Base-by-base conservation (phyloP, 164 flowering plant species). In the Tetracentron sinense region DNA sequence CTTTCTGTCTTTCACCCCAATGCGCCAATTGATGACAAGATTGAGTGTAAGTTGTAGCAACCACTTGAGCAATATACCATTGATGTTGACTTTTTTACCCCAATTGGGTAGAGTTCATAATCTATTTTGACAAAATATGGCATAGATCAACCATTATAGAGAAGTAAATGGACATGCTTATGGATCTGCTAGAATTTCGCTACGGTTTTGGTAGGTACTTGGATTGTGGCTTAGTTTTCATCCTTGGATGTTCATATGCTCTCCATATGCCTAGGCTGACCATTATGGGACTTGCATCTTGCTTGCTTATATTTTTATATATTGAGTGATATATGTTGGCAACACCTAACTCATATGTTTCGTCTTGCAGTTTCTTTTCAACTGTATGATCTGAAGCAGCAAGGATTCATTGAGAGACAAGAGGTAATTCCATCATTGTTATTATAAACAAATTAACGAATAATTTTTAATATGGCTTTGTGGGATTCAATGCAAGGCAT, bases 1-100 rank as follows among this genome's bases (percentile, higher is more conserved):
- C 82, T 85, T 6, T 82, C 87, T 23, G 87, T 85, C 31, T 85
- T 85, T 71, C 89, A 85, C 65, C 89, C 87, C 29, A 81, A 78
- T 71, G 89, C 89, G 58, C 87, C 89, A n/a, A 73, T 81, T 69
- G 87, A 83, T 17, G 87, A 85, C 62, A 85, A 85, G 73, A 85
- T 85, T 56, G 85, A 79, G 14, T 85, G 89, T 85, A 66, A 77
- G 85, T 65, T 54, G 25, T 62, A 54, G 7, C 44, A 27, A 21
- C 30, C 28, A 54, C 44, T 10, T 61, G n/a, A n/a, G n/a, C n/a
- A n/a, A n/a, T n/a, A n/a, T n/a, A n/a, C n/a, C n/a, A n/a, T n/a
- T n/a, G n/a, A n/a, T n/a, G n/a, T n/a, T n/a, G n/a, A n/a, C n/a
- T 2, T 19, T 26, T 28, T 23, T 27, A 12, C 6, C 0, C 23